Percentiles rank a stretch among this genome's conserved stretches.
Evolutionary conservation across 306 rosid genomes (phyloP).

Genomic region (Prunus fruticosa): DNA sequence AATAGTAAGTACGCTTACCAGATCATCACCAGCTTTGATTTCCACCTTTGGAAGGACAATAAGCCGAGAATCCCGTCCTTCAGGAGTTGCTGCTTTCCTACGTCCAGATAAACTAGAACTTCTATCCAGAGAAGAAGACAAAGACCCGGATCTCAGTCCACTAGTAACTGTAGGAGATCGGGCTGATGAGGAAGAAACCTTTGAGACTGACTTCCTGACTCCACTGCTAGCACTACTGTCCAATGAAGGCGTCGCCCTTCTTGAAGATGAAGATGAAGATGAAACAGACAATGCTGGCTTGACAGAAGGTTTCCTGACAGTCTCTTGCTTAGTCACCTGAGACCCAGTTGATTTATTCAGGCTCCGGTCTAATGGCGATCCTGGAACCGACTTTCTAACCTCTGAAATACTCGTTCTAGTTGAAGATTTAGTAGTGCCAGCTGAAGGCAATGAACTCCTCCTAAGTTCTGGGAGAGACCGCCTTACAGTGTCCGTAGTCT

Average conservation of each 20-base stretch:
- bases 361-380: slow-evolving; percentile 34
- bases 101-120: slow-evolving; percentile 62
- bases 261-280: slow-evolving; percentile 46
- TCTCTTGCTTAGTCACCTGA: slow-evolving; percentile 37
- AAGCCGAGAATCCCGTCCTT: slow-evolving; percentile 68
- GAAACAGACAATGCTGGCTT: slow-evolving; percentile 48
- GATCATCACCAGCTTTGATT: slow-evolving; percentile 80
- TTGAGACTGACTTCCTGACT: slow-evolving; percentile 56
- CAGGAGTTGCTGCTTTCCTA: slow-evolving; percentile 58
- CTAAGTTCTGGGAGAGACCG: slow-evolving; percentile 74
- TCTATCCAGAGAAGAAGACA: slow-evolving; percentile 58
- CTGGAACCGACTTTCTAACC: slow-evolving; percentile 43
- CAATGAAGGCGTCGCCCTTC: slow-evolving; percentile 42
- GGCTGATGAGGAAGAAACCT: slow-evolving; percentile 55
- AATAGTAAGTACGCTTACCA: slow-evolving; percentile 50
- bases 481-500: slow-evolving; percentile 41
- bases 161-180: slow-evolving; percentile 52
- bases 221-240: slow-evolving; percentile 59
- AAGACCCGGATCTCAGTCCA: slow-evolving; percentile 53
- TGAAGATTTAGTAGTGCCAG: slow-evolving; percentile 37
- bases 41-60: slow-evolving; percentile 90
- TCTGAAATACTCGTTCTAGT: slow-evolving; percentile 32
- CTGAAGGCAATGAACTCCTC: slow-evolving; percentile 57
- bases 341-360: slow-evolving; percentile 38
- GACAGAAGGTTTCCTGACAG: slow-evolving; percentile 42